phyloP scores from a whole-genome alignment of 2,329 filamentous ascomycete species.

The Verticillium zaregamsianum region DNA sequence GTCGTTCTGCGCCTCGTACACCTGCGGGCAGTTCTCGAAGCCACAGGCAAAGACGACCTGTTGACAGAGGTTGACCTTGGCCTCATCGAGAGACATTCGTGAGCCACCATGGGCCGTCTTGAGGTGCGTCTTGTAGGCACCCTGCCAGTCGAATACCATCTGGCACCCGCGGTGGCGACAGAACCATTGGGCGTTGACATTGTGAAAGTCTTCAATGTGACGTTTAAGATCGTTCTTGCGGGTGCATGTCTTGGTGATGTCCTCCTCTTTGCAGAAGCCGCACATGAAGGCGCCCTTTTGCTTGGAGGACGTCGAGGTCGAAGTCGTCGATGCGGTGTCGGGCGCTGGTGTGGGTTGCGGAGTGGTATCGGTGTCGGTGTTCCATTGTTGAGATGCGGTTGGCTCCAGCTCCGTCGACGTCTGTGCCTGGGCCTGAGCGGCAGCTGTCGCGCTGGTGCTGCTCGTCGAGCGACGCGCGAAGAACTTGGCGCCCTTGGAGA shows the following conservation, averaged over 20 bases:
- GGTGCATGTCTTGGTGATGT: slow-evolving; percentile 37
- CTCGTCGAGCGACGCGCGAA: slow-evolving; percentile 20
- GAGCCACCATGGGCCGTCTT: slow-evolving; percentile 39
- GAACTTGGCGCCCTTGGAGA: slow-evolving; percentile 31
- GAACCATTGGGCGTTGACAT: slow-evolving; percentile 41
- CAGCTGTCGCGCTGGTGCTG: slow-evolving; percentile 9
- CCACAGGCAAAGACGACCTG: slow-evolving; percentile 46
- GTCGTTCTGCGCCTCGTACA: slow-evolving; percentile 38
- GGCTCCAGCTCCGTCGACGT: neutral
- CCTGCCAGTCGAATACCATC: slow-evolving; percentile 43
- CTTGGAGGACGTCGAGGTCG: slow-evolving; percentile 22
- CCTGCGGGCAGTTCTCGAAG: slow-evolving; percentile 37
- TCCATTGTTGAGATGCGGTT: neutral
- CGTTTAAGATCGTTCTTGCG: slow-evolving; percentile 45
- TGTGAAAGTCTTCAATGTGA: slow-evolving; percentile 44
- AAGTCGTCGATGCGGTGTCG: slow-evolving; percentile 17
- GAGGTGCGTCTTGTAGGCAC: slow-evolving; percentile 41
- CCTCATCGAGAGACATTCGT: slow-evolving; percentile 35
- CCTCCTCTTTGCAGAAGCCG: slow-evolving; percentile 37
- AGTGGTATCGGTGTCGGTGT: neutral
- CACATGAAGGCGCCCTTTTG: slow-evolving; percentile 34
- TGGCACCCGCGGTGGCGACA: slow-evolving; percentile 39
- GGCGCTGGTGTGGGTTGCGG: slow-evolving; percentile 7
- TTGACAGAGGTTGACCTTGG: slow-evolving; percentile 37
- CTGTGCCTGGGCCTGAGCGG: slow-evolving; percentile 8